Evolutionary conservation across 768 basidiomycete genomes (phyloP).

Genomic region (Amanita rimosa): DNA sequence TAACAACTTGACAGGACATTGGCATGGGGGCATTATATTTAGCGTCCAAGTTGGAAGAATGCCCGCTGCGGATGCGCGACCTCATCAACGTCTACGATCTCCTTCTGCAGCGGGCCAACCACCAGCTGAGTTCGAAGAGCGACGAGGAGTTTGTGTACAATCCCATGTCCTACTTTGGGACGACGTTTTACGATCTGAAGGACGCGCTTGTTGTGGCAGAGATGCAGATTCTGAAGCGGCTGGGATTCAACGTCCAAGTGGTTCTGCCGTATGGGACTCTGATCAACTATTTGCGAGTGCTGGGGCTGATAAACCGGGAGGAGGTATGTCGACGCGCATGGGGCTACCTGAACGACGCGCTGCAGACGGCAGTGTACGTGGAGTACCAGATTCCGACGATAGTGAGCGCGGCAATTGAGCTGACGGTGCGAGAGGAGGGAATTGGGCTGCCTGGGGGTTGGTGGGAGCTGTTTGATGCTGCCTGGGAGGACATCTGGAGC

Average conservation of each 20-base stretch:
- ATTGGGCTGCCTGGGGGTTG: conserved; percentile 77
- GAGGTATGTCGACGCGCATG: conserved; percentile 72
- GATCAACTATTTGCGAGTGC: conserved; percentile 85
- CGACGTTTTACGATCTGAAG: conserved; percentile 88
- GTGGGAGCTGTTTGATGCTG: conserved; percentile 92
- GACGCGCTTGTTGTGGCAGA: conserved; percentile 90
- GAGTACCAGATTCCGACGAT: conserved; percentile 84
- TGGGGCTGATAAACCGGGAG: conserved; percentile 69
- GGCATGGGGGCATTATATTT: conserved; percentile 85
- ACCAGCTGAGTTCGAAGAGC: conserved; percentile 28
- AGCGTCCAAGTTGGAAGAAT: conserved; percentile 88
- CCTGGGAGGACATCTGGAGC: conserved; percentile 81
- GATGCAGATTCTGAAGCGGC: conserved; percentile 94
- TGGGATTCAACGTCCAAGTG: conserved; percentile 92
- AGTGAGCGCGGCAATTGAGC: conserved; percentile 81
- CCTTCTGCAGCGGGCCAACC: conserved; percentile 62
- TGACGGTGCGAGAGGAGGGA: conserved; percentile 59
- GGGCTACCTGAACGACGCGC: conserved; percentile 95
- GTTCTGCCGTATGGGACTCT: conserved; percentile 90
- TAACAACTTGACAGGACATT: conserved; percentile 47
- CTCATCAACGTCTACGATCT: conserved; percentile 92
- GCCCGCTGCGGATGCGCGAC: conserved; percentile 84
- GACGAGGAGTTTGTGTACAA: conserved; percentile 49
- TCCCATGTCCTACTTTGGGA: conserved; percentile 85
- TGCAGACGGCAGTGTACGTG: conserved; percentile 90